Percentiles rank a stretch among this genome's conserved stretches.
Conservation (phyloP, 306 rosid species). For the Cercis canadensis region DNA sequence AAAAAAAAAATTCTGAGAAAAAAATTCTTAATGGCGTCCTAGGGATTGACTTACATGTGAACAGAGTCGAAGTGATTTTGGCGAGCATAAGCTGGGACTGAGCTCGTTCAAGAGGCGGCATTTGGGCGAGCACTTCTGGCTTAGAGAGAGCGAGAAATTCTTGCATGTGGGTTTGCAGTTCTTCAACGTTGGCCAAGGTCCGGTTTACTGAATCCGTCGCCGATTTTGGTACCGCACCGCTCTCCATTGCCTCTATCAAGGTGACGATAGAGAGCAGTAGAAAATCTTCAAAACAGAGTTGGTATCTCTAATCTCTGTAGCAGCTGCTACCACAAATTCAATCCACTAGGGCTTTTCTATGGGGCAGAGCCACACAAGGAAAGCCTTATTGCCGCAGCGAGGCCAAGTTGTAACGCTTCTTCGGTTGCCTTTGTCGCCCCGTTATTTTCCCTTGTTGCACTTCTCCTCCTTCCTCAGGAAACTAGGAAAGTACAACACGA, state of each 20-base stretch:
- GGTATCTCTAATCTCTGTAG: not conserved
- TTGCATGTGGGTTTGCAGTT: conserved; percentile 51
- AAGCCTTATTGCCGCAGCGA: not conserved
- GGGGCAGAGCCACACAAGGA: not conserved
- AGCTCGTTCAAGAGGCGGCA: conserved; percentile 88
- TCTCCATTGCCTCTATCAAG: conserved; percentile 43
- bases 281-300: not conserved
- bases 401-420: too few species aligned
- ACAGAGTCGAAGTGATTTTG: conserved; percentile 70
- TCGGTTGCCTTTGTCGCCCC: too few species aligned
- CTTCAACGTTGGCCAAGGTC: conserved; percentile 57
- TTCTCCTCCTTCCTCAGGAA: not conserved
- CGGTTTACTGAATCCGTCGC: conserved; percentile 65
- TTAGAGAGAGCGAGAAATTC: conserved; percentile 65
- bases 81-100: conserved; percentile 70
- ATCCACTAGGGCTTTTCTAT: not conserved
- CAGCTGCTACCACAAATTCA: not conserved
- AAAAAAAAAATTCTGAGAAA: not conserved
- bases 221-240: conserved; percentile 65
- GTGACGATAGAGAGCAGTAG: not conserved
- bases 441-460: not conserved
- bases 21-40: too few species aligned
- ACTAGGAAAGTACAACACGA: not conserved
- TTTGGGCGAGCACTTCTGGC: conserved; percentile 62
- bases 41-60: conserved; percentile 57